Conservation (phyloP, 2,329 filamentous ascomycete species). For the Calonectria pteridis region DNA sequence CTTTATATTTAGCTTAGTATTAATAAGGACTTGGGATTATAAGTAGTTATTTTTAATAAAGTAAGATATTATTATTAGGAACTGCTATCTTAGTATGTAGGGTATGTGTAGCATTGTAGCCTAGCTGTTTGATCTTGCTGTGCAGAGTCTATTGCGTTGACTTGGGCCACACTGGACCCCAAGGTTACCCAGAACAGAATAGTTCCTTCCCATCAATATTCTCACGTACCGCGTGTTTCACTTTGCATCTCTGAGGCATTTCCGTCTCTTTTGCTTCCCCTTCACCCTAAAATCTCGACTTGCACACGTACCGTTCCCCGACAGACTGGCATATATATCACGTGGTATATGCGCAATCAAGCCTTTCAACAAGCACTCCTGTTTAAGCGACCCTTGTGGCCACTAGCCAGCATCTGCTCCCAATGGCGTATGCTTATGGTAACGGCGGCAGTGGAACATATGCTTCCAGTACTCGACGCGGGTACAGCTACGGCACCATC, state of each 20-base stretch:
- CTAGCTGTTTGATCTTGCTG: no score
- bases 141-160: no score
- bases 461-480: background rate
- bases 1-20: no score
- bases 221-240: background rate
- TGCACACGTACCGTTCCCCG: background rate
- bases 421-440: slow-evolving; percentile 11
- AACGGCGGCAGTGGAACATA: slow-evolving; percentile 2
- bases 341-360: background rate
- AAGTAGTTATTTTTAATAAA: no score
- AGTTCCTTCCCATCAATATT: background rate
- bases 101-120: no score
- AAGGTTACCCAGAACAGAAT: no score
- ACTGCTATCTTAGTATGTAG: no score
- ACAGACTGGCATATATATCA: background rate
- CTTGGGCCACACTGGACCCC: no score
- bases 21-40: no score
- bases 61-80: no score
- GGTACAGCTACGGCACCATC: slow-evolving; percentile 16
- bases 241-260: background rate
- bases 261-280: background rate
- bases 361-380: background rate
- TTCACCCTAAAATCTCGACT: background rate
- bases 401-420: background rate
- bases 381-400: background rate